These are phyloP conservation scores for Pythium brassicae DNA, from an alignment of 352 stramenopile species.

Conservation along the genomic window DNA sequence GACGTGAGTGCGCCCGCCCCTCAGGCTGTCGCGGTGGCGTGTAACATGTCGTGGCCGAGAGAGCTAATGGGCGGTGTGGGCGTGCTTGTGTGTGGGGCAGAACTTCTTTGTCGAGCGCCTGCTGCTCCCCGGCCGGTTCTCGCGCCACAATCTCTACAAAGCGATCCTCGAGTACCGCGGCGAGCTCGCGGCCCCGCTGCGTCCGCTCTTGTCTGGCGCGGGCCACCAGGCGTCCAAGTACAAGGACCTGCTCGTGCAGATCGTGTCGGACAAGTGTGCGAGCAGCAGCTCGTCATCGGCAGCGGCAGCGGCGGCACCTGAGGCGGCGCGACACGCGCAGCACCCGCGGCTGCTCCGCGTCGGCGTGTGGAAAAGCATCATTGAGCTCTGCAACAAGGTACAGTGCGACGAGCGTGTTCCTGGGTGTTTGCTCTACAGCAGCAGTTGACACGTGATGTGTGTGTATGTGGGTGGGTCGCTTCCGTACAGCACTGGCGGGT, in stretches of 20 bases:
- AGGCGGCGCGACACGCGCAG: constrained; percentile 15
- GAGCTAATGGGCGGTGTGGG: neutral
- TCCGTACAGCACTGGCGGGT: constrained; percentile 40
- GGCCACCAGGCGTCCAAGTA: constrained; percentile 48
- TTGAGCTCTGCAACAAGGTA: constrained; percentile 60
- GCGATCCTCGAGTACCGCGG: constrained; percentile 45
- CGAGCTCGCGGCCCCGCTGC: constrained; percentile 23
- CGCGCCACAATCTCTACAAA: constrained; percentile 57
- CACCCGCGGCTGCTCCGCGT: constrained; percentile 36
- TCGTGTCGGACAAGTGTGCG: constrained; percentile 44
- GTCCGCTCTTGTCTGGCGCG: constrained; percentile 28
- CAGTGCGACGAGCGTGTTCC: no score
- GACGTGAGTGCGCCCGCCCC: constrained; percentile 38
- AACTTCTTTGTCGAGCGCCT: constrained; percentile 59
- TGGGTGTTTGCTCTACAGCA: neutral
- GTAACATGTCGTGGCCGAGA: neutral
- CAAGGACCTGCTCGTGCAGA: constrained; percentile 52
- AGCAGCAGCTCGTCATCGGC: neutral
- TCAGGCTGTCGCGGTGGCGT: neutral
- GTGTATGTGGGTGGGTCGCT: neutral
- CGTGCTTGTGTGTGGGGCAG: constrained; percentile 10
- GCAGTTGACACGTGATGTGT: neutral
- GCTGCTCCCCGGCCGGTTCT: constrained; percentile 62
- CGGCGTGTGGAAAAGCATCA: constrained; percentile 55
- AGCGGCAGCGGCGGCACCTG: constrained; percentile 13